phyloP scores from a whole-genome alignment of 1,284 basidiomycete genomes.

The Volvariella volvacea region DNA sequence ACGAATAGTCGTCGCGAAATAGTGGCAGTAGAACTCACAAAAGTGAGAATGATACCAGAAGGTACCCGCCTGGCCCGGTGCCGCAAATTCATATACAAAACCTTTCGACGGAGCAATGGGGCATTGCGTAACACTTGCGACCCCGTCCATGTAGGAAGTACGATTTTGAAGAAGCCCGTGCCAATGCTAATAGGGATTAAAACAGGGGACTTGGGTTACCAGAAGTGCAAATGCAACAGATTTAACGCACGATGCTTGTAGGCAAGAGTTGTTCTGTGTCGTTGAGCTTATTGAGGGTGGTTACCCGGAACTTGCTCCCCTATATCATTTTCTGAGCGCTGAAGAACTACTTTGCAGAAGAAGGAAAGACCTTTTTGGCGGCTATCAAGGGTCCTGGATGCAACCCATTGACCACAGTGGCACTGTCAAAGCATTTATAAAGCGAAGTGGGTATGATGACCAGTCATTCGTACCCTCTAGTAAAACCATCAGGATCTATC shows the following conservation, averaged over 20 bases:
- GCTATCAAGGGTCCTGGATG: too few species aligned
- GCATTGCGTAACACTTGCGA: conserved; percentile 32
- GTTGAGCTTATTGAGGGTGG: conserved; percentile 23
- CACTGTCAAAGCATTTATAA: too few species aligned
- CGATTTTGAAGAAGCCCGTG: conserved; percentile 26
- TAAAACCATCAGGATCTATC: too few species aligned
- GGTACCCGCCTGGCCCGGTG: conserved; percentile 30
- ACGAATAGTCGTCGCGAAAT: too few species aligned
- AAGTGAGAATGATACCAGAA: conserved; percentile 44
- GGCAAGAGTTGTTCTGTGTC: conserved; percentile 24
- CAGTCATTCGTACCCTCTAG: too few species aligned
- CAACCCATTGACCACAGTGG: too few species aligned
- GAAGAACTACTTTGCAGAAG: too few species aligned
- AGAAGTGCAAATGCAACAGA: too few species aligned
- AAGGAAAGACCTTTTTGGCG: too few species aligned
- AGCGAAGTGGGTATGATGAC: too few species aligned
- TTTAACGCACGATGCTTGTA: conserved; percentile 24
- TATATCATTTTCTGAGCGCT: too few species aligned
- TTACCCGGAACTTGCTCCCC: conserved; percentile 25
- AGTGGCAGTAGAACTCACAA: too few species aligned
- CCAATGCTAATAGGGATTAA: conserved; percentile 23
- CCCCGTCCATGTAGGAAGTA: conserved; percentile 30
- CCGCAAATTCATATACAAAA: conserved; percentile 26
- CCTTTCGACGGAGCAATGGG: conserved; percentile 22
- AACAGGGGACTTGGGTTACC: background rate